Evolutionary conservation across 2,329 filamentous ascomycete genomes (phyloP), one percentile per base, ranked within the genome.

Genomic region (Aureobasidium sp.): DNA sequence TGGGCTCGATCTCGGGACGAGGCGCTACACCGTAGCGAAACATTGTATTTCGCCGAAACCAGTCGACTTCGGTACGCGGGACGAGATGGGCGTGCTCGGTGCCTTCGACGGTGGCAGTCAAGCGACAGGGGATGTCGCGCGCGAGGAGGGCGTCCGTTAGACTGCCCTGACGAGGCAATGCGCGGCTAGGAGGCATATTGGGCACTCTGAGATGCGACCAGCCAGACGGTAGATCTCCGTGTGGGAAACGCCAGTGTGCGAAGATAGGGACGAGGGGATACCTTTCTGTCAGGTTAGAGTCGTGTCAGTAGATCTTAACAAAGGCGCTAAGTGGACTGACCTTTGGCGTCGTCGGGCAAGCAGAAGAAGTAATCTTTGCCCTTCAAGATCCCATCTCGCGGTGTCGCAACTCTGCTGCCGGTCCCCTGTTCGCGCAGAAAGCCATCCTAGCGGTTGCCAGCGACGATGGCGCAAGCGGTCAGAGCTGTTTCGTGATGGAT

Each of bases 401-500:
- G 39, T 5, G 29, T 22, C 42, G 24, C 17, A 6, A 48, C 27
- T 48, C 42, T 48, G 19, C 19, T 30, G 5, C 42, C 42, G 5
- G 17, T 22, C 24, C 34, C 19, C 16, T 32, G 17, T 17, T 54
- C 25, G 7, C 38, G 38, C 2, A 56, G 27, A 16, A 17, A 56
- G 6, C 54, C 54, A 4, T 47, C 38, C 49, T 38, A 56, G 4
- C 27, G 10, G 17, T 56, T 56, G 10, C 50, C 50, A 22, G 54
- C 50, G 30, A 52, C 21, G 25, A 56, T 56, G 14, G 21, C 54
- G 39, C 54, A 56, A 10, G 47, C 39, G 14, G 48, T 22, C 10
- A 19, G 49, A 3, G 54, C 54, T 1, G 50, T 56, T 17, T 22
- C 38, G 24, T 53, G 41, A 22, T 56, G 49, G 24, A 56, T 54